A percentile compares a stretch with the other conserved stretches of the same genome.
These are phyloP conservation scores for Jaltomata sinuosa DNA, from an alignment of 257 asterid species.

Conservation along the genomic window DNA sequence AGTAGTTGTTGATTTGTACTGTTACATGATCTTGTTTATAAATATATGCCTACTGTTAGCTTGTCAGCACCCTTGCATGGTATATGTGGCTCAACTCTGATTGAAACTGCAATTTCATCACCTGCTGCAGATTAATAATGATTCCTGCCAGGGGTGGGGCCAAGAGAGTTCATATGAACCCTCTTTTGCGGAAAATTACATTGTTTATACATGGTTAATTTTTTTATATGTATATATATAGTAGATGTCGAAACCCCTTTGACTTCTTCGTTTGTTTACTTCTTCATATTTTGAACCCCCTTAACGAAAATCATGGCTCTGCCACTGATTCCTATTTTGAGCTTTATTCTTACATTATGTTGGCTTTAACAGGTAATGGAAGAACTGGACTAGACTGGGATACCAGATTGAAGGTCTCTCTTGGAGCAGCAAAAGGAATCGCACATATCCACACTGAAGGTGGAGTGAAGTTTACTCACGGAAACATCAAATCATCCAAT, in stretches of 20 bases:
- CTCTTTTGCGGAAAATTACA: too few relatives aligned
- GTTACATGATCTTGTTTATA: neutral
- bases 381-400: slow-evolving; percentile 14
- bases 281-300: too few relatives aligned
- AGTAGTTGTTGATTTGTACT: neutral
- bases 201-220: too few relatives aligned
- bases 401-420: slow-evolving; percentile 10
- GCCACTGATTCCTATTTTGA: neutral
- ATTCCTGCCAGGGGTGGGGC: too few relatives aligned
- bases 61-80: neutral
- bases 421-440: slow-evolving; percentile 19
- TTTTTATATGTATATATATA: too few relatives aligned
- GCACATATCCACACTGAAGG: slow-evolving; percentile 7
- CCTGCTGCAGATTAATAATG: neutral
- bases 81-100: neutral
- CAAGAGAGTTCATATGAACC: too few relatives aligned
- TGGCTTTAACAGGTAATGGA: neutral
- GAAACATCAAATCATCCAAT: slow-evolving; percentile 21
- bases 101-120: neutral
- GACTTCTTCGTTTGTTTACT: too few relatives aligned
- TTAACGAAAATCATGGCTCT: too few relatives aligned
- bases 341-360: neutral
- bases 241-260: too few relatives aligned
- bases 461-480: slow-evolving; percentile 11
- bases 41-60: neutral